phyloP scores from a whole-genome alignment of 1,284 basidiomycete genomes.

The Cryptococcus sp. region DNA sequence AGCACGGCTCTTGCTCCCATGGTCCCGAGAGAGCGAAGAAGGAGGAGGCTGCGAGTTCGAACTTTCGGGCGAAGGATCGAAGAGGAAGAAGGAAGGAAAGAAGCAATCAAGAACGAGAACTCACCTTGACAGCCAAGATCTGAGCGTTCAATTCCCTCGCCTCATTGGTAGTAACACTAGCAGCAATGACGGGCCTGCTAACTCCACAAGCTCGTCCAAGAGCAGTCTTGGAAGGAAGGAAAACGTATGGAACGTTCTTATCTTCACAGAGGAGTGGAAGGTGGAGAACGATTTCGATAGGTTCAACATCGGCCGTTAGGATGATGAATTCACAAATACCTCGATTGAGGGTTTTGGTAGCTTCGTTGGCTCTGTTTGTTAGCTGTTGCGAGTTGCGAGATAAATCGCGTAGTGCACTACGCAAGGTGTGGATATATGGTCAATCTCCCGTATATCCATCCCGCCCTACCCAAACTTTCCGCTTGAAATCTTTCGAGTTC shows the following conservation, averaged over 20 bases:
- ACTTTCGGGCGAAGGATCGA: no score
- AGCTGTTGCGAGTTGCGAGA: no score
- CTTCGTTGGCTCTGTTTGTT: slow-evolving; percentile 41
- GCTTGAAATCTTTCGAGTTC: no score
- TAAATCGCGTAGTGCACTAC: background rate
- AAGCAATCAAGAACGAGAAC: slow-evolving; percentile 14
- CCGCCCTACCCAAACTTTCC: background rate
- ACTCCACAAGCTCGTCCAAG: slow-evolving; percentile 96
- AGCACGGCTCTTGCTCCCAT: background rate
- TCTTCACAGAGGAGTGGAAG: slow-evolving; percentile 97
- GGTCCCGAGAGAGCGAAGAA: no score
- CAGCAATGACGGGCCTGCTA: slow-evolving; percentile 89
- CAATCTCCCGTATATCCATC: background rate
- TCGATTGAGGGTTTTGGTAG: slow-evolving; percentile 96
- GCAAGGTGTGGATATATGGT: no score
- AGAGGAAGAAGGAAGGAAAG: no score
- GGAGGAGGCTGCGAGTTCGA: no score
- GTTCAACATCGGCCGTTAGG: slow-evolving; percentile 95
- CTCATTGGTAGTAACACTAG: slow-evolving; percentile 93
- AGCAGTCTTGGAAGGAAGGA: slow-evolving; percentile 70
- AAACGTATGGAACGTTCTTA: slow-evolving; percentile 98
- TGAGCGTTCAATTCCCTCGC: slow-evolving; percentile 86
- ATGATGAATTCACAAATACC: slow-evolving; percentile 99
- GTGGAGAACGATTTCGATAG: slow-evolving; percentile 95
- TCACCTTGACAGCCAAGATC: slow-evolving; percentile 77